Conservation (phyloP, 208 protist genomes). For the Leishmania gerbilli region DNA sequence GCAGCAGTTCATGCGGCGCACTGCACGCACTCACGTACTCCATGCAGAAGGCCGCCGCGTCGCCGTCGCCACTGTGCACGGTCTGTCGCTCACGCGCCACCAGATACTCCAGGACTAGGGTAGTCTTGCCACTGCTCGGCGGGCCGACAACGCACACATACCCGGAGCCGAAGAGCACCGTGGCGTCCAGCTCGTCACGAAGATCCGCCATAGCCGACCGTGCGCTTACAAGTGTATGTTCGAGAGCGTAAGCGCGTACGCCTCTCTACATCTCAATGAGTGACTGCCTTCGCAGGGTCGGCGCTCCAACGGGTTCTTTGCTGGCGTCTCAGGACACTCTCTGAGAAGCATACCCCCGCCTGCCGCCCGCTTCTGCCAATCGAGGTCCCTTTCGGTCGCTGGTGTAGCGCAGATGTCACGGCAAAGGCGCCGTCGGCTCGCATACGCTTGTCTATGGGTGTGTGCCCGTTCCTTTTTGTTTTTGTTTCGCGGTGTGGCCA, state of each 20-base stretch:
- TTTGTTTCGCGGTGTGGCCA: background rate
- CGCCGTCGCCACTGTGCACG: slow-evolving; percentile 7
- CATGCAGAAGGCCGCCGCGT: slow-evolving; percentile 26
- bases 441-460: background rate
- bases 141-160: slow-evolving; percentile 77
- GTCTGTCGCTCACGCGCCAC: slow-evolving; percentile 47
- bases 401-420: background rate
- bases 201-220: slow-evolving; percentile 23
- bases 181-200: slow-evolving; percentile 74
- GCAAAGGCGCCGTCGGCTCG: background rate
- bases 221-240: background rate
- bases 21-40: slow-evolving; percentile 57
- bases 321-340: background rate
- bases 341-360: background rate
- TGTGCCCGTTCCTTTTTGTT: background rate
- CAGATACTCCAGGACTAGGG: slow-evolving; percentile 55
- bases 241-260: background rate
- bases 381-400: background rate
- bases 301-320: background rate
- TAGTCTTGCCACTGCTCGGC: slow-evolving; percentile 81
- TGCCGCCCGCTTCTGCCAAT: background rate
- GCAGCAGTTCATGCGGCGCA: slow-evolving; percentile 34
- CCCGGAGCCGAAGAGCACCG: slow-evolving; percentile 74
- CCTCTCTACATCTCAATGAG: background rate
- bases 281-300: background rate